phyloP scores from a whole-genome alignment of 1,284 basidiomycete genomes.

The Ganoderma boninense region DNA sequence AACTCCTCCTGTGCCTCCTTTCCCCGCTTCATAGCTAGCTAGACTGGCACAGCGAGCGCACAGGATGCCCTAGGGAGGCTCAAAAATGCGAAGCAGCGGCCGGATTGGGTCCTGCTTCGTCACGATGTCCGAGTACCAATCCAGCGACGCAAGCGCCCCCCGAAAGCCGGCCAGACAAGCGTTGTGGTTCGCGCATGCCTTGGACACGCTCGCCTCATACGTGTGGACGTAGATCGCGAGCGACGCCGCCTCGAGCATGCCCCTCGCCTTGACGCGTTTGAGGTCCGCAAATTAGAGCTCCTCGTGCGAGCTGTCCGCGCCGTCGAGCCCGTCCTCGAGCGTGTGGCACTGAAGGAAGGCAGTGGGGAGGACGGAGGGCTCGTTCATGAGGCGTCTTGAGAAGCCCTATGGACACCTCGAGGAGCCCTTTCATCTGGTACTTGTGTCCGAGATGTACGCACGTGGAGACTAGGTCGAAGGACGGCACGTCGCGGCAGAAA shows the following conservation, averaged over 20 bases:
- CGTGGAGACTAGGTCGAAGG: neutral
- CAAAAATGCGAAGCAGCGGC: neutral
- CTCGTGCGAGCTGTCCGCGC: neutral
- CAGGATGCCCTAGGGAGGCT: neutral
- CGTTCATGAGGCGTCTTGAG: constrained; percentile 13
- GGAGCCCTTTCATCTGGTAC: constrained; percentile 15
- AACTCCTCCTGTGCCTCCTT: neutral
- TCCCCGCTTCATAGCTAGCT: neutral
- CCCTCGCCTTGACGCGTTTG: neutral
- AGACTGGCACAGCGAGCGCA: neutral
- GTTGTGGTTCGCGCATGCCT: neutral
- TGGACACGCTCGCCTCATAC: no score
- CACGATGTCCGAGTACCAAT: neutral
- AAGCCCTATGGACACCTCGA: neutral
- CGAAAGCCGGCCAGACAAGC: neutral
- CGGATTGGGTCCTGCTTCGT: neutral
- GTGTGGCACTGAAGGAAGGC: constrained; percentile 1
- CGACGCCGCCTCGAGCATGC: neutral
- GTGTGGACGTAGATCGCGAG: neutral
- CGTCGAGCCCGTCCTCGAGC: neutral
- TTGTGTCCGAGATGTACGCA: constrained; percentile 19
- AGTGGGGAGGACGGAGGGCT: neutral
- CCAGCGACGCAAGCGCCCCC: neutral
- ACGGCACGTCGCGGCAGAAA: neutral
- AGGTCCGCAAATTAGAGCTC: neutral